A percentile compares a stretch with the other conserved stretches of the same genome.
These are phyloP conservation scores for Domatiomyces catenatus DNA, from an alignment of 2,329 filamentous ascomycete species.

Conservation along the genomic window DNA sequence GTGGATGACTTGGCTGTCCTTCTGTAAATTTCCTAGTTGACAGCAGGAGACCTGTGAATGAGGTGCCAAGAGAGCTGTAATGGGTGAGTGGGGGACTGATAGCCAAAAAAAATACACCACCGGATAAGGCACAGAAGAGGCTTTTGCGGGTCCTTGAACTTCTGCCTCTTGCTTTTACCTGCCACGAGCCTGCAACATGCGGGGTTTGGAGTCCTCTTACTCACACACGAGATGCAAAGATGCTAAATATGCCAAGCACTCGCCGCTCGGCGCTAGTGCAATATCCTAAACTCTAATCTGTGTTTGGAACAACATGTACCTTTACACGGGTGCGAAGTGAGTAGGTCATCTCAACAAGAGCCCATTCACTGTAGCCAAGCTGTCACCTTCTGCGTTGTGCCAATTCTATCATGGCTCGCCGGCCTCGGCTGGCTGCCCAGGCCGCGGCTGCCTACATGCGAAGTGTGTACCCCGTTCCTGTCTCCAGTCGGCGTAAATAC, in stretches of 20 bases:
- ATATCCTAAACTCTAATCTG: background rate
- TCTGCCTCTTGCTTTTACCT: background rate
- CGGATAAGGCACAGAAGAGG: too few species aligned
- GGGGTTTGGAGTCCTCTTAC: background rate
- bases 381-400: background rate
- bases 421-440: slow-evolving; percentile 31
- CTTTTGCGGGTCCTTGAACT: too few species aligned
- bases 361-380: background rate
- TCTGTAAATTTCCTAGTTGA: too few species aligned
- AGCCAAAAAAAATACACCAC: too few species aligned
- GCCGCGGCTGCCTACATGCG: slow-evolving; percentile 32
- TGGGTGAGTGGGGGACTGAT: too few species aligned
- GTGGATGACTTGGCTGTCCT: too few species aligned
- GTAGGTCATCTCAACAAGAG: background rate
- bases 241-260: background rate
- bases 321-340: background rate
- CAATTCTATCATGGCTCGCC: slow-evolving; percentile 26
- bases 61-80: too few species aligned
- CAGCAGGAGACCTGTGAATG: too few species aligned
- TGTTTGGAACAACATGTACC: background rate
- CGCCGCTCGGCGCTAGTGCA: background rate
- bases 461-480: slow-evolving; percentile 17
- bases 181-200: background rate
- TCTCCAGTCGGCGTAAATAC: background rate
- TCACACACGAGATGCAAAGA: background rate